Percentiles rank a stretch among this genome's conserved stretches.
Conservation (phyloP, 2,329 filamentous ascomycete genomes). For the Aspergillus viridinutans region DNA sequence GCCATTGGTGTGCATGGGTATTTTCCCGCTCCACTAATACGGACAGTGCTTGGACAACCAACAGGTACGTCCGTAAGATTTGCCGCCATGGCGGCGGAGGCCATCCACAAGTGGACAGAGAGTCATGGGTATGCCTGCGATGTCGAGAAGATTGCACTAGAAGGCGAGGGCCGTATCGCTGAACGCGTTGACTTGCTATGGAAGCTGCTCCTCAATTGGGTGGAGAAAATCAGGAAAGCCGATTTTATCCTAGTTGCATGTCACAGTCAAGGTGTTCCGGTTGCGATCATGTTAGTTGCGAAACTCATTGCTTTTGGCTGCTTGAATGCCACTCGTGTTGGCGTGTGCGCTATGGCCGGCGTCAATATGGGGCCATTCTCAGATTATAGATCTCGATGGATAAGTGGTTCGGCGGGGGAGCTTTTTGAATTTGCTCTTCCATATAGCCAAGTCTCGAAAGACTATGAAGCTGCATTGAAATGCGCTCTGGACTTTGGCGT, state of each 20-base stretch:
- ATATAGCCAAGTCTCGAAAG: slow-evolving; percentile 73
- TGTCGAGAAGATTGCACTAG: slow-evolving; percentile 89
- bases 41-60: slow-evolving; percentile 89
- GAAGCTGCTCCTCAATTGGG: slow-evolving; percentile 92
- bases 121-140: slow-evolving; percentile 69
- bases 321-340: slow-evolving; percentile 70
- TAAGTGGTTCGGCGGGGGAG: slow-evolving; percentile 88
- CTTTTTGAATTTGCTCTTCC: slow-evolving; percentile 89
- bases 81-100: slow-evolving; percentile 77
- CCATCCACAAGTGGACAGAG: slow-evolving; percentile 79
- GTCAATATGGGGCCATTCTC: slow-evolving; percentile 90
- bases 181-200: slow-evolving; percentile 89
- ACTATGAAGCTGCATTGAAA: slow-evolving; percentile 72
- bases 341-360: slow-evolving; percentile 84
- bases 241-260: slow-evolving; percentile 91
- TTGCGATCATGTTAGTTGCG: slow-evolving; percentile 84
- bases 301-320: slow-evolving; percentile 90
- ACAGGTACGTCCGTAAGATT: slow-evolving; percentile 95
- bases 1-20: slow-evolving; percentile 94
- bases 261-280: slow-evolving; percentile 93
- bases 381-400: slow-evolving; percentile 83
- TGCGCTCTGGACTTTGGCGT: slow-evolving; percentile 73
- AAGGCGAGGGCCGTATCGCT: slow-evolving; percentile 87
- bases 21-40: slow-evolving; percentile 80
- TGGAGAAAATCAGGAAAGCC: slow-evolving; percentile 79